Evolutionary conservation across 768 basidiomycete genomes (phyloP).

Genomic region (Podaxis mareebaensis): DNA sequence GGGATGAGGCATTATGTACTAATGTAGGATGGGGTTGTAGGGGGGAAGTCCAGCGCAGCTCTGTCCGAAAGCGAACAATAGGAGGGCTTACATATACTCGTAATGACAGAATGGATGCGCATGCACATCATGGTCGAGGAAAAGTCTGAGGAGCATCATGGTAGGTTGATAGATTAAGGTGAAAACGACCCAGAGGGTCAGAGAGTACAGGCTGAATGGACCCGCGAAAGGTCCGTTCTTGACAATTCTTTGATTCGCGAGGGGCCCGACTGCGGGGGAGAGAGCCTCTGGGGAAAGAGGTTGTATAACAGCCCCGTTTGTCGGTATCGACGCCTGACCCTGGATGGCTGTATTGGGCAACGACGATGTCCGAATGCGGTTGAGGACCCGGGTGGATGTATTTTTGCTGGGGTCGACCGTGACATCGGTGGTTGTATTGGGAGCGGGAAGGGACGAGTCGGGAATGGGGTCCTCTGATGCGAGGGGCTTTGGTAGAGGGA

Average conservation of each 20-base stretch:
- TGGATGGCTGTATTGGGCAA: background rate
- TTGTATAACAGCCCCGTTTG: background rate
- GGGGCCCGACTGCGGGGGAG: constrained; percentile 7
- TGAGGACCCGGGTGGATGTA: background rate
- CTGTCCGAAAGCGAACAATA: background rate
- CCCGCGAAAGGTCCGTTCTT: constrained; percentile 1
- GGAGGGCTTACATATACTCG: constrained; percentile 15
- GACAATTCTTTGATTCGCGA: constrained; percentile 5
- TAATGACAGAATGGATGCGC: constrained; percentile 16
- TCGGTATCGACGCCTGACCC: background rate
- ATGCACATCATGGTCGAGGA: constrained; percentile 13
- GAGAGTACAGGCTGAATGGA: constrained; percentile 11
- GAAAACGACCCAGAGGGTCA: constrained; percentile 11
- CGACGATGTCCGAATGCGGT: constrained; percentile 4
- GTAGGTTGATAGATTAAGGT: constrained; percentile 13
- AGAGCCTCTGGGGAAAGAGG: constrained; percentile 9
- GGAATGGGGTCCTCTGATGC: background rate
- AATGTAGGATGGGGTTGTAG: constrained; percentile 9
- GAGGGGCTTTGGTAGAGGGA: background rate
- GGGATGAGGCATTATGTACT: background rate
- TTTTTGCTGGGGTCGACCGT: background rate
- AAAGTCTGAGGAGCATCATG: constrained; percentile 8
- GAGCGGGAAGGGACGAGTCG: background rate
- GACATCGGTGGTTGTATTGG: background rate
- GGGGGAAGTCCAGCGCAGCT: constrained; percentile 3